Evolutionary conservation across 257 asterid species (phyloP), one percentile per base, ranked within the genome.

Genomic region (Mitragyna speciosa): DNA sequence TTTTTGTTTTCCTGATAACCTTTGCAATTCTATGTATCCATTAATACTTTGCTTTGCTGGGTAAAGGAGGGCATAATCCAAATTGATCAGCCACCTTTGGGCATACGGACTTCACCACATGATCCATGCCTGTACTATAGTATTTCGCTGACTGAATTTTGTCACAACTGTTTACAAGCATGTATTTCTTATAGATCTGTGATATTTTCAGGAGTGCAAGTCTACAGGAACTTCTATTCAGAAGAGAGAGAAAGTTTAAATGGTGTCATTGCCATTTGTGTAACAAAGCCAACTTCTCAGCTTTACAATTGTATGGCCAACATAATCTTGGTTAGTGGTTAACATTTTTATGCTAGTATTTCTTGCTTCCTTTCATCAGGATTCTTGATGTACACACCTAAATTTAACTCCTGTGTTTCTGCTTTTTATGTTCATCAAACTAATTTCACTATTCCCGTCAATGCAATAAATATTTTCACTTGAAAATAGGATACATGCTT

Each of bases 251-350:
- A 95, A 87, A 86, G 71, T 76, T 83, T 83, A 33, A 91, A 90
- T 78, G 99, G 98, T 11, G 97, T 92, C 67, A 84, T 93, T 90
- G 97, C 97, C 59, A 88, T 93, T 69, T 78, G 86, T 79, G 85
- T 90, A 75, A 77, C 52, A 64, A 80, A 63, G 75, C 87, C 90
- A 75, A 70, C 77, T 75, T 84, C 89, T 48, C 92, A 87, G 86
- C 92, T 82, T 83, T 76, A 76, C 82, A 68, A 45, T 61, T 59
- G 78, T 45, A 75, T 91, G 92, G 88, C 92, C 74, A 58, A 90
- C 81, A 81, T 92, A 64, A 90, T 95, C 33, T 86, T 86, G 43
- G 99, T 93, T 82, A 92, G 95, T 85, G 78, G 73, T 73, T 73
- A 69, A 54, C 45, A 15, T 10, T 41, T 43, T 47, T 67, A 72